Percentiles rank a stretch among this genome's conserved stretches.
Evolutionary conservation across 805 yeast species (phyloP).

Genomic region (Saccharomyces kudriavzevii): DNA sequence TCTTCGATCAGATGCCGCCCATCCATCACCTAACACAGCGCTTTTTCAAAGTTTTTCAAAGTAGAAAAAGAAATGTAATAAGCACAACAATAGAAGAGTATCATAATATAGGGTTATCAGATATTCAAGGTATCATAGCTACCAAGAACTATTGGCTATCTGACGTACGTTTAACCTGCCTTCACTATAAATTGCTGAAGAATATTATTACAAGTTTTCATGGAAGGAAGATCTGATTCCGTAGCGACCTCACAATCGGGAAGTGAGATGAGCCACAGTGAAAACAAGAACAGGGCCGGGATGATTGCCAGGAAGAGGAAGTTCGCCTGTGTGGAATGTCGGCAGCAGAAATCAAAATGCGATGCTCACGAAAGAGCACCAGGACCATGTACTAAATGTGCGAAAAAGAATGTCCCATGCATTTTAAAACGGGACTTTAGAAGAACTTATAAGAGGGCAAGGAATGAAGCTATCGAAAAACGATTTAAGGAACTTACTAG

Average conservation of each 20-base stretch:
- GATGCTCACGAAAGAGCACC: conserved; percentile 76
- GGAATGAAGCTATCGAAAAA: conserved; percentile 72
- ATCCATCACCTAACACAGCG: background rate
- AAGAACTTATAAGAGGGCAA: conserved; percentile 81
- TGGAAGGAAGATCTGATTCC: background rate
- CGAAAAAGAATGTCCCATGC: conserved; percentile 61
- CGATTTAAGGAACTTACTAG: conserved; percentile 65
- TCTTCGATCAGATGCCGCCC: background rate
- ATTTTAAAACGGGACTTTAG: conserved; percentile 73
- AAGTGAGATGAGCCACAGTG: background rate
- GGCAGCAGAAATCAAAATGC: conserved; percentile 90
- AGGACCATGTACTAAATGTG: conserved; percentile 74
- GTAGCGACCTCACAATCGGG: background rate
- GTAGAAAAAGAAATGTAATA: background rate
- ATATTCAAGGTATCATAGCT: background rate
- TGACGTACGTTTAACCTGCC: background rate
- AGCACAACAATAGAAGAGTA: background rate
- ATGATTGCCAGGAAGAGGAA: conserved; percentile 28
- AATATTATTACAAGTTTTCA: background rate
- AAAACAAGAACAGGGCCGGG: background rate
- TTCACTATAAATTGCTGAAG: background rate
- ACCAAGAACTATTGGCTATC: background rate
- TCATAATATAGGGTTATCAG: background rate
- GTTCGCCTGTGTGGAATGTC: conserved; percentile 90
- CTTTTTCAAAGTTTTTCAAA: background rate